A percentile compares a stretch with the other conserved stretches of the same genome.
Evolutionary conservation across 805 yeast species (phyloP).

Genomic region (Barnettozyma wickerhamii): DNA sequence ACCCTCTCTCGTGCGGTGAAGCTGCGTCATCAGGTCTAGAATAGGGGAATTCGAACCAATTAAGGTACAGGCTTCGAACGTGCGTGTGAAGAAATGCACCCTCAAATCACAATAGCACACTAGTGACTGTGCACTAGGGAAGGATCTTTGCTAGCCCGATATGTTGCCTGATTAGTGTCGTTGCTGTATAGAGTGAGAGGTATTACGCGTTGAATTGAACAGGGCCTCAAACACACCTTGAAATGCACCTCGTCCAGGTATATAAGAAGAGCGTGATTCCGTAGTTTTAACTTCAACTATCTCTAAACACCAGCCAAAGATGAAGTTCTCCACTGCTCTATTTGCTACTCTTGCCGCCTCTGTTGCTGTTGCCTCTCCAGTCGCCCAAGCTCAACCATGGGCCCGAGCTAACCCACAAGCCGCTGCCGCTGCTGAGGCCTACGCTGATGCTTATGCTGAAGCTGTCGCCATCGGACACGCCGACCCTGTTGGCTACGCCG

Average conservation of each 20-base stretch:
- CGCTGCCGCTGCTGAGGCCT: background rate
- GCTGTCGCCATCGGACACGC: constrained; percentile 14
- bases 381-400: background rate
- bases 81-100: too few species aligned
- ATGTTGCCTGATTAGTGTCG: too few species aligned
- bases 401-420: background rate
- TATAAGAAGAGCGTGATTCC: background rate
- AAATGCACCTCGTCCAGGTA: too few species aligned
- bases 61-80: background rate
- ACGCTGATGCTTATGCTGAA: constrained; percentile 13
- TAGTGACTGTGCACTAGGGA: too few species aligned
- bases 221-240: too few species aligned
- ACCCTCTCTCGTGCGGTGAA: too few species aligned
- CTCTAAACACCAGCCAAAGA: background rate
- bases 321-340: constrained; percentile 4
- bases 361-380: background rate
- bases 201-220: too few species aligned
- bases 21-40: too few species aligned
- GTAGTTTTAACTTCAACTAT: background rate
- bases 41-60: background rate
- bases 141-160: too few species aligned
- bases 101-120: too few species aligned
- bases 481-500: constrained; percentile 23
- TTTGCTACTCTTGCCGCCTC: constrained; percentile 1
- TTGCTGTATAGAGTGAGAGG: too few species aligned